Conservation (phyloP, 2,329 filamentous ascomycete species). For the Fusarium bactridioides region DNA sequence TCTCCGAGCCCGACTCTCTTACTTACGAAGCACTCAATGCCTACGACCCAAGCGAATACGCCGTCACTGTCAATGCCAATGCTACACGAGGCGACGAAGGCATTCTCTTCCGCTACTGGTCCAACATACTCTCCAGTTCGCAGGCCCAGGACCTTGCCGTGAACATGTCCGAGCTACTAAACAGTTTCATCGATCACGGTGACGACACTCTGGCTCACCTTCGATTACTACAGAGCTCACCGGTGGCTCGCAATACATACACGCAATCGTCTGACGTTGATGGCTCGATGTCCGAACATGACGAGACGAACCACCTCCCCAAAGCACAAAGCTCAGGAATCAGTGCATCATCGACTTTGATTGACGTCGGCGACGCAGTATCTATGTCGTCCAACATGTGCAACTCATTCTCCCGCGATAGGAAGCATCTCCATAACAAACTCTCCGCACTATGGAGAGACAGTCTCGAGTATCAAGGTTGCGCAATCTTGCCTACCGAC, state of each 20-base stretch:
- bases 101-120: conserved; percentile 37
- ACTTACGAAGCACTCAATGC: conserved; percentile 28
- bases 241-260: background rate
- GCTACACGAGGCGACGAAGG: conserved; percentile 36
- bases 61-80: conserved; percentile 44
- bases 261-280: background rate
- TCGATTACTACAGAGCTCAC: background rate
- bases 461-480: background rate
- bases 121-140: conserved; percentile 12
- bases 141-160: conserved; percentile 30
- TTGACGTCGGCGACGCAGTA: background rate
- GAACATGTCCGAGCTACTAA: conserved; percentile 25
- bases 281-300: background rate
- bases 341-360: conserved; percentile 17
- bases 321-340: background rate
- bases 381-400: conserved; percentile 9
- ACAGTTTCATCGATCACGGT: conserved; percentile 25
- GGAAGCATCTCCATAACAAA: conserved; percentile 13
- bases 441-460: conserved; percentile 21
- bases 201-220: conserved; percentile 27
- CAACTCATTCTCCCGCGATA: background rate
- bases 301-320: background rate
- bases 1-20: background rate
- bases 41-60: conserved; percentile 44
- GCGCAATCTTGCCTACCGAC: conserved; percentile 3